Percentiles rank a stretch among this genome's conserved stretches.
These are phyloP conservation scores for Dioszegia aurantiaca DNA, from an alignment of 768 basidiomycete genomes.

Conservation along the genomic window DNA sequence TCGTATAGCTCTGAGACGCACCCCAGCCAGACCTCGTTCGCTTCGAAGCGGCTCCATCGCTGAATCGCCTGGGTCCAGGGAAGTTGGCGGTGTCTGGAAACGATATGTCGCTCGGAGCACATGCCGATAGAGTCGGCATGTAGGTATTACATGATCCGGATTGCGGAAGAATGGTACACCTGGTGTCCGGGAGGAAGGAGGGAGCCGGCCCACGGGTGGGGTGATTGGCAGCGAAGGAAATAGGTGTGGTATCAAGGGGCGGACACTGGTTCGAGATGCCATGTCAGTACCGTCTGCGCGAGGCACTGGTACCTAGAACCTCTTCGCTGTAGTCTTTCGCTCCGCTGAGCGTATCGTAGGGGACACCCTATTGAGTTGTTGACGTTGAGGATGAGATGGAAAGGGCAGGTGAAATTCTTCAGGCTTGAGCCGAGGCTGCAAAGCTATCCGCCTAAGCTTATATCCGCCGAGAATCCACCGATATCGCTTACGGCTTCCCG, in stretches of 20 bases:
- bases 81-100: neutral
- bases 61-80: neutral
- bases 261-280: neutral
- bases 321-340: too few species aligned
- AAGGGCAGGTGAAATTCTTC: too few species aligned
- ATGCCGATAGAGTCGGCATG: conserved; percentile 13
- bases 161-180: conserved; percentile 19
- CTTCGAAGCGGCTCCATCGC: too few species aligned
- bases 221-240: neutral
- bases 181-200: neutral
- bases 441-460: too few species aligned
- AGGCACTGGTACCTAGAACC: too few species aligned
- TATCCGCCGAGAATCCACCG: too few species aligned
- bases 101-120: conserved; percentile 15
- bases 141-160: conserved; percentile 10
- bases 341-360: too few species aligned
- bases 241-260: neutral
- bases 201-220: neutral
- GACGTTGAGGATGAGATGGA: too few species aligned
- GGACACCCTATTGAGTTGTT: too few species aligned
- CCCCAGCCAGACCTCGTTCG: neutral
- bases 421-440: too few species aligned
- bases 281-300: too few species aligned
- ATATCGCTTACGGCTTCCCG: too few species aligned
- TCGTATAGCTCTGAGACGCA: neutral